These are phyloP conservation scores for Castanea mollissima DNA, from an alignment of 306 rosid genomes.

Conservation along the genomic window DNA sequence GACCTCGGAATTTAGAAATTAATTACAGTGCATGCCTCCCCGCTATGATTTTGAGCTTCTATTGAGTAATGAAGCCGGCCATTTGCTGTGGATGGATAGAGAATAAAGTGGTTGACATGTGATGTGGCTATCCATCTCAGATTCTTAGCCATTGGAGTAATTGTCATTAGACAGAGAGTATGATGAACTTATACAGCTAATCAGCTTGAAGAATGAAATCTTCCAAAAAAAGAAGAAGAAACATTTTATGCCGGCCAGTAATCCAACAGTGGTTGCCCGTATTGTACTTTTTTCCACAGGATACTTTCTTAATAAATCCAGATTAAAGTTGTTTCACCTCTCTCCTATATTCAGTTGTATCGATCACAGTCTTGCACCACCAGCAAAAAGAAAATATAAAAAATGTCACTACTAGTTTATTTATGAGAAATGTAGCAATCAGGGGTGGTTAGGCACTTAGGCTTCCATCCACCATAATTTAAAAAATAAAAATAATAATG, in stretches of 20 bases:
- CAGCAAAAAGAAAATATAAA: no score
- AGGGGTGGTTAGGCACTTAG: neutral
- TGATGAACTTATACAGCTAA: neutral
- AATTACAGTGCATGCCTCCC: conserved; percentile 3
- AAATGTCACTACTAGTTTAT: no score
- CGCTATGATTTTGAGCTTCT: neutral
- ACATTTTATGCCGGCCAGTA: conserved; percentile 8
- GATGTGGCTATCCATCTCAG: no score
- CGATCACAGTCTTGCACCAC: neutral
- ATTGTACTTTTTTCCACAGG: neutral
- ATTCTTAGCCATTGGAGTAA: neutral
- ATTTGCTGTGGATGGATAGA: neutral
- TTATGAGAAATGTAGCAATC: no score
- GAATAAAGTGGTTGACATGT: neutral
- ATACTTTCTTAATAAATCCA: neutral
- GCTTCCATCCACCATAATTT: neutral
- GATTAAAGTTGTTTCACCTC: neutral
- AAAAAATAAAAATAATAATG: neutral
- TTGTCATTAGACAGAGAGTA: conserved; percentile 2
- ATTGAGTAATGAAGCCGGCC: conserved; percentile 1
- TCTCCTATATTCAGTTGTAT: neutral
- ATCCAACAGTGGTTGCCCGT: neutral
- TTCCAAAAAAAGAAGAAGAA: neutral
- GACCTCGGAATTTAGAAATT: neutral
- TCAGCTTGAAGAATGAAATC: neutral